Base-by-base conservation (phyloP, 1,139 yeast genomes). In the Geotrichum cucujoidarum region DNA sequence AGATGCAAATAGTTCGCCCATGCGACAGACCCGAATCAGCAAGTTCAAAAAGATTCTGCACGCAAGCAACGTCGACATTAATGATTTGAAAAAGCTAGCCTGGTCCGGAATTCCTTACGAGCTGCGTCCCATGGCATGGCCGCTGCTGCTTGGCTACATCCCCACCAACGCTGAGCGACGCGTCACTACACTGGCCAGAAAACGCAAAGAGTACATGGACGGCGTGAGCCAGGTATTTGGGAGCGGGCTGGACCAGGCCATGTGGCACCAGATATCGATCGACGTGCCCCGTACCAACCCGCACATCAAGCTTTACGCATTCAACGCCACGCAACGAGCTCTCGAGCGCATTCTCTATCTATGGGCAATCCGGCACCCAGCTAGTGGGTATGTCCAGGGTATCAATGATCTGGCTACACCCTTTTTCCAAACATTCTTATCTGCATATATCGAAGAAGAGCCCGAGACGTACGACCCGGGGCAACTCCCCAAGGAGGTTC, bases 301-400 rank as follows among this genome's bases (percentile, higher is more conserved):
- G 1, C 80, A 82, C 40, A 77, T 89, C 47, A 78, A 78, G 53
- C 72, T 92, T 33, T 92, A 92, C 62, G 74, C 83, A 11, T 78
- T 66, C 57, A 76, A 77, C 18, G 72, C 82, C 3, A 87, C 94
- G 0, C 97, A 92, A 60, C 69, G 80, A 24, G 48, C 95, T 13
- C 71, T 92, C 53, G 88, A 92, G 55, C 80, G 85, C 55, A 81
- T 94, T 16, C 69, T 92, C 45, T 94, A 88, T 60, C 71, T 92
- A 30, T 92, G 99, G 99, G 95, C 98, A 0, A 82, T 92, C 18
- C 77, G 98, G 53, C 98, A 94, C 62, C 98, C 99, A 0, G 97
- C 97, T 3, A 82, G 94, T 62, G 99, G 99, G 3, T 92, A 92
- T 65, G 99, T 92, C n/a, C 99, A 92, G 67, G 99, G 99, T 24